Evolutionary conservation across 257 asterid genomes (phyloP).

Genomic region (Solanum lignicaule): DNA sequence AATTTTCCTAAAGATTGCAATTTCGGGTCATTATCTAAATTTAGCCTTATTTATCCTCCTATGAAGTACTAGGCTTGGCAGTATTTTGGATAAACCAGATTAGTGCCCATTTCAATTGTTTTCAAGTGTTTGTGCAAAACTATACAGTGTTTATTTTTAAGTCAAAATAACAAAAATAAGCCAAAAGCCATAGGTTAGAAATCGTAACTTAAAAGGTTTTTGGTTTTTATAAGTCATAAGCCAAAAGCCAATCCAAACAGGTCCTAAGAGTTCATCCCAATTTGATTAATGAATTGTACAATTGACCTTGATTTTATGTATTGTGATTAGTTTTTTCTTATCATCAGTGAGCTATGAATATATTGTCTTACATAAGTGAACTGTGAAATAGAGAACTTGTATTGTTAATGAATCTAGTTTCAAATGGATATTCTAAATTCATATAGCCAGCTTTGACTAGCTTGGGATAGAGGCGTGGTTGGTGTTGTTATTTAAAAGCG

Average conservation of each 20-base stretch:
- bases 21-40: not conserved
- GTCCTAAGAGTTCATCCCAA: not conserved
- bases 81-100: not conserved
- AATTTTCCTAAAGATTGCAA: not conserved
- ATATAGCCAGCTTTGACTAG: not conserved
- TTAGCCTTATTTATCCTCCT: not conserved
- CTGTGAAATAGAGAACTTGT: not conserved
- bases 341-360: not conserved
- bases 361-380: not conserved
- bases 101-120: too few species aligned
- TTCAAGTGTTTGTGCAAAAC: too few species aligned
- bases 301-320: not conserved
- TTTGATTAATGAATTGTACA: not conserved
- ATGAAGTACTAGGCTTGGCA: not conserved
- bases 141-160: too few species aligned
- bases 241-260: too few species aligned
- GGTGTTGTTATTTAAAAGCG: not conserved
- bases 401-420: not conserved
- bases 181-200: too few species aligned
- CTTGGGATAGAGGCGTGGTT: not conserved
- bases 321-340: not conserved
- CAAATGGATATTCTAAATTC: not conserved
- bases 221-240: too few species aligned
- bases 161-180: too few species aligned
- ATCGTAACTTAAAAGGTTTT: too few species aligned